Percentiles rank a stretch among this genome's conserved stretches.
Conservation (phyloP, 805 yeast species). For the Wickerhamomyces subpelliculosus region DNA sequence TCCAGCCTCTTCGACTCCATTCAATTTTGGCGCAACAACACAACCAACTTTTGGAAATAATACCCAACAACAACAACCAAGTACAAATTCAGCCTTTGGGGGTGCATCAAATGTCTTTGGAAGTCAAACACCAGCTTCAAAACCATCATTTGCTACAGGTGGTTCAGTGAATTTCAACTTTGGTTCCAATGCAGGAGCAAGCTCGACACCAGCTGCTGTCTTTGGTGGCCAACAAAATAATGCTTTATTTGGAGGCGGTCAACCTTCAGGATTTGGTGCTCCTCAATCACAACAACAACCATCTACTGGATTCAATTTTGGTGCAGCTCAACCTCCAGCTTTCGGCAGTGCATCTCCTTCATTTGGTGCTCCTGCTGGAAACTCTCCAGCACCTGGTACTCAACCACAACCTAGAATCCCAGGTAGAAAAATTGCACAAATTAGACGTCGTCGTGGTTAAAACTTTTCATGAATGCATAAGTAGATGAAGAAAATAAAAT, state of each 20-base stretch:
- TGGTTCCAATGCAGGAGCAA: slow-evolving; percentile 1
- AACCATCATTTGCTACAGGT: slow-evolving; percentile 2
- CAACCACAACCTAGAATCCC: slow-evolving; percentile 8
- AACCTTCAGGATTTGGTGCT: background rate
- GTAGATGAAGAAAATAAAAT: too few relatives aligned
- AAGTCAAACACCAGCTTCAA: background rate
- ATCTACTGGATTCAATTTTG: slow-evolving; percentile 5
- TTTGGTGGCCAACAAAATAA: slow-evolving; percentile 1
- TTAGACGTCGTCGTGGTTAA: slow-evolving; percentile 22
- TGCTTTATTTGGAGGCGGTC: background rate
- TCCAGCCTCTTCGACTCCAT: slow-evolving; percentile 6
- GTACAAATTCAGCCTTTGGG: slow-evolving; percentile 3
- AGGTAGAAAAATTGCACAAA: slow-evolving; percentile 21
- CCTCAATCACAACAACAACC: background rate
- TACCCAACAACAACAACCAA: slow-evolving; percentile 2
- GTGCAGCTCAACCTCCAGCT: slow-evolving; percentile 6
- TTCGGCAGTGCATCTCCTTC: slow-evolving; percentile 5
- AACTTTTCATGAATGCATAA: too few relatives aligned
- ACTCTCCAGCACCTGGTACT: slow-evolving; percentile 2
- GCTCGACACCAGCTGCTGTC: background rate
- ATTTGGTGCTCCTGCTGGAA: slow-evolving; percentile 5
- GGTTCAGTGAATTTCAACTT: background rate
- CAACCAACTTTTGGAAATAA: slow-evolving; percentile 13
- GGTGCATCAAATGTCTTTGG: too few relatives aligned
- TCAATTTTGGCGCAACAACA: slow-evolving; percentile 15